Conservation (phyloP, 768 basidiomycete species). For the Lactifluus pinguis region DNA sequence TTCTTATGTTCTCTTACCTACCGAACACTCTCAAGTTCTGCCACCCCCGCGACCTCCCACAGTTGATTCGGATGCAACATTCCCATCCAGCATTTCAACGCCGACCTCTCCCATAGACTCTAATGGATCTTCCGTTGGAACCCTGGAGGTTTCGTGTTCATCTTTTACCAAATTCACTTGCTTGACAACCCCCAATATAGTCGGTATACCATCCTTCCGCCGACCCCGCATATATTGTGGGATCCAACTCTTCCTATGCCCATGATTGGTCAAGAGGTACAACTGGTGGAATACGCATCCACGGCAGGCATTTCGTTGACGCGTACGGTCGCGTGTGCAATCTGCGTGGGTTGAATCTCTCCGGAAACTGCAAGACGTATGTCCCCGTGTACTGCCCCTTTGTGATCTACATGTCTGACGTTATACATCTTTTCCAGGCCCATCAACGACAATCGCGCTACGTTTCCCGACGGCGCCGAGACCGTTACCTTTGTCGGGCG, state of each 20-base stretch:
- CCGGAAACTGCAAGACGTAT: constrained; percentile 76
- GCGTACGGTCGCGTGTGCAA: constrained; percentile 68
- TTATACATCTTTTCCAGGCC: constrained; percentile 38
- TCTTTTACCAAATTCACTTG: neutral
- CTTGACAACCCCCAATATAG: constrained; percentile 2
- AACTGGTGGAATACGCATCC: constrained; percentile 50
- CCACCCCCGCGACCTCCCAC: constrained; percentile 5
- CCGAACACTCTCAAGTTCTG: constrained; percentile 10
- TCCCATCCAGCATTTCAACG: constrained; percentile 13
- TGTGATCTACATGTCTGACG: constrained; percentile 9
- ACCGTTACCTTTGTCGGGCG: constrained; percentile 79
- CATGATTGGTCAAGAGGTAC: constrained; percentile 61
- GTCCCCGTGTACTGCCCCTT: constrained; percentile 21
- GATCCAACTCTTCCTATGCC: constrained; percentile 44
- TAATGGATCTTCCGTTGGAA: constrained; percentile 1
- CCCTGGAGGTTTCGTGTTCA: neutral
- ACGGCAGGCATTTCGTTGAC: constrained; percentile 81
- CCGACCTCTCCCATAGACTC: constrained; percentile 14
- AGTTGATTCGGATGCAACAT: constrained; percentile 6
- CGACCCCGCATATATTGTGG: constrained; percentile 36
- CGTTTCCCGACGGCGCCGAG: constrained; percentile 57
- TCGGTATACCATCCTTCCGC: constrained; percentile 39
- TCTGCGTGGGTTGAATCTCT: constrained; percentile 79
- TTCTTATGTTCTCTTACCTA: constrained; percentile 5
- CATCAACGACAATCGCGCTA: constrained; percentile 52